phyloP scores from a whole-genome alignment of 228 moss, liverwort and hornwort genomes.

The Sphagnum fallax region DNA sequence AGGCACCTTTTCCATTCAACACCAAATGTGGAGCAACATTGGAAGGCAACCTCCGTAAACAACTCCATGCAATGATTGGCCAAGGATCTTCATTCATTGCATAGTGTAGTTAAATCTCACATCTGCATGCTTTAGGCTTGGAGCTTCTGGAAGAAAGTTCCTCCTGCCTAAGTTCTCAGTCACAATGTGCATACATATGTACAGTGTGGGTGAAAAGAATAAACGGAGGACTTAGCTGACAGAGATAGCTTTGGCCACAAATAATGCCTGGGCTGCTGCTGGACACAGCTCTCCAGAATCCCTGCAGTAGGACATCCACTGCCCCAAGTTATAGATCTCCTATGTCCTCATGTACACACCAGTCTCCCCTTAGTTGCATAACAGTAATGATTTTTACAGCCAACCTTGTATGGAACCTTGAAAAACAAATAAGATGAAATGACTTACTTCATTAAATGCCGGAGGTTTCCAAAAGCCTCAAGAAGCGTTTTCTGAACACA shows the following conservation, averaged over 20 bases:
- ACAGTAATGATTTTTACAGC: background rate
- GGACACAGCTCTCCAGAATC: constrained; percentile 9
- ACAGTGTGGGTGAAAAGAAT: too few relatives aligned
- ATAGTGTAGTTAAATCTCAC: too few relatives aligned
- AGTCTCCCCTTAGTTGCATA: background rate
- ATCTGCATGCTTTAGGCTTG: too few relatives aligned
- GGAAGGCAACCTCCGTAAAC: too few relatives aligned
- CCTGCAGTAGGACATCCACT: constrained; percentile 23
- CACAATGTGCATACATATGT: too few relatives aligned
- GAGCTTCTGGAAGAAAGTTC: too few relatives aligned
- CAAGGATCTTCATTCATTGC: too few relatives aligned
- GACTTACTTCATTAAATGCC: constrained; percentile 7
- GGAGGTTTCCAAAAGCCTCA: constrained; percentile 23
- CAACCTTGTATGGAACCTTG: background rate
- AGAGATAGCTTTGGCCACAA: constrained; percentile 21
- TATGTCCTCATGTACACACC: background rate
- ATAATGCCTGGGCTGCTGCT: constrained; percentile 28
- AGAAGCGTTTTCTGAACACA: constrained; percentile 30
- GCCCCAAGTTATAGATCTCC: background rate
- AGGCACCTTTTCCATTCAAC: too few relatives aligned
- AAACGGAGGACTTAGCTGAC: constrained; percentile 5
- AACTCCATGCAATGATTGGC: too few relatives aligned
- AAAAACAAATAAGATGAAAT: background rate
- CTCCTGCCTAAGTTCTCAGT: too few relatives aligned
- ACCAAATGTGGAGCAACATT: too few relatives aligned